A percentile compares a stretch with the other conserved stretches of the same genome.
Conservation (phyloP, 2,329 filamentous ascomycete species). For the Didymella arachidicola region DNA sequence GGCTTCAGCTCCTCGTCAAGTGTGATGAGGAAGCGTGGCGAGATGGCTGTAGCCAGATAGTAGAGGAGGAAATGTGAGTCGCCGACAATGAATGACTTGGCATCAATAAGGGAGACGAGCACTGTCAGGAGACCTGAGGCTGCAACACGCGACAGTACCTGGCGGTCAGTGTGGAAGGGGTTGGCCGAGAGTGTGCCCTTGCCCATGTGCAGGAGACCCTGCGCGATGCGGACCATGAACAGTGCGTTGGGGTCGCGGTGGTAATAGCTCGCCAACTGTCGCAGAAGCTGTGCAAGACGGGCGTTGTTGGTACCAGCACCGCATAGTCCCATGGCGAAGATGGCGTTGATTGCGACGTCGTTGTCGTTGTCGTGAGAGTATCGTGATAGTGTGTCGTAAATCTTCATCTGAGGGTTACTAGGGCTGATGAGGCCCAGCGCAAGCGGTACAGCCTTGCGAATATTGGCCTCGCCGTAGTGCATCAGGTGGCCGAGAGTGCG, state of each 20-base stretch:
- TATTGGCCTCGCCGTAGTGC: conserved; percentile 98
- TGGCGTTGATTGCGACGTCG: conserved; percentile 96
- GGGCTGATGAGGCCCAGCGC: conserved; percentile 97
- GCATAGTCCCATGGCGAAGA: conserved; percentile 97
- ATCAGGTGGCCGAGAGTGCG: conserved; percentile 97
- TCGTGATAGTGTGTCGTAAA: conserved; percentile 95
- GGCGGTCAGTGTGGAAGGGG: conserved; percentile 98
- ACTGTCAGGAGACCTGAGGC: conserved; percentile 89
- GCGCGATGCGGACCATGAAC: conserved; percentile 99
- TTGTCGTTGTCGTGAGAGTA: conserved; percentile 99
- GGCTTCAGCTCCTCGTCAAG: conserved; percentile 94
- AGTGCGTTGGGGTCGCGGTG: conserved; percentile 94
- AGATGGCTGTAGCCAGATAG: conserved; percentile 95
- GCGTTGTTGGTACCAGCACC: conserved; percentile 99
- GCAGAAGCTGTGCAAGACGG: conserved; percentile 88
- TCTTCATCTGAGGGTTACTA: conserved; percentile 99
- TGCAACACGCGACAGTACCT: conserved; percentile 90
- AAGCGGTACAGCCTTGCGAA: conserved; percentile 91
- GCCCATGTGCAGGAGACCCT: conserved; percentile 98
- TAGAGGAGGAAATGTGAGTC: conserved; percentile 93
- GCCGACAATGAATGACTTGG: conserved; percentile 80
- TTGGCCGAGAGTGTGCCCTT: conserved; percentile 96
- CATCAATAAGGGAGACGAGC: conserved; percentile 91
- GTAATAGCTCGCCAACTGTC: conserved; percentile 97
- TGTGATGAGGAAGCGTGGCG: conserved; percentile 94